Base-by-base conservation (phyloP, 768 basidiomycete species). In the Leucosporidium creatinivorum region DNA sequence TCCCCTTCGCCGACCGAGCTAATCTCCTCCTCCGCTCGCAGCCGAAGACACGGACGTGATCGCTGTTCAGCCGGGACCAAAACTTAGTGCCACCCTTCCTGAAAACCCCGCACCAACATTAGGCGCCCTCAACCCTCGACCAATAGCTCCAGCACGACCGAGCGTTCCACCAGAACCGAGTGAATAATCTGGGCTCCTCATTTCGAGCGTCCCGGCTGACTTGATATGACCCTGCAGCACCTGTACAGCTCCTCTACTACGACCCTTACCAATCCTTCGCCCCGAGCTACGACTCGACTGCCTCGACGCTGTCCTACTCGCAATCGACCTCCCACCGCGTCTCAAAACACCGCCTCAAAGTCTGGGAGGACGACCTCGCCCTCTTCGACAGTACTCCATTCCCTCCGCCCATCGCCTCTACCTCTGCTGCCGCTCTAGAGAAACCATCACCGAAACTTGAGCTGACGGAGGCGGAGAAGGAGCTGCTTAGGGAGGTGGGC, bases 251-350 rank as follows among this genome's bases (percentile, higher is more conserved):
- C 52, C 70, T 71, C 26, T 67, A 68, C 55, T 71, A 68, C 56
- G 66, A 71, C 54, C 54, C 62, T 17, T 71, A 54, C 60, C 30
- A 48, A 30, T 64, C 70, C 26, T 68, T 64, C 25, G 62, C 70
- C 17, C 70, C 70, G 28, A 64, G 67, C 9, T 62, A 71, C 63
- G 70, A 71, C 55, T 71, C 70, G 26, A 44, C 58, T 44, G 49
- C 21, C 26, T 58, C 70, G 21, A 63, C 69, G 17, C 61, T 68
- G 1, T 65, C 67, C 2, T 62, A 68, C 59, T 18, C 30, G 15
- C 48, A 65, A 25, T 68, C 70, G 18, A 28, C 62, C 8, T 7
- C 47, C 0, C 47, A 51, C 25, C 62, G 44, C 28, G 39, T 31
- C 19, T 50, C 69, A 5, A 26, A 55, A 8, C 8, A n/a, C 21